Evolutionary conservation across 305 asterid species (phyloP).

Genomic region (Nicotiana rustica): DNA sequence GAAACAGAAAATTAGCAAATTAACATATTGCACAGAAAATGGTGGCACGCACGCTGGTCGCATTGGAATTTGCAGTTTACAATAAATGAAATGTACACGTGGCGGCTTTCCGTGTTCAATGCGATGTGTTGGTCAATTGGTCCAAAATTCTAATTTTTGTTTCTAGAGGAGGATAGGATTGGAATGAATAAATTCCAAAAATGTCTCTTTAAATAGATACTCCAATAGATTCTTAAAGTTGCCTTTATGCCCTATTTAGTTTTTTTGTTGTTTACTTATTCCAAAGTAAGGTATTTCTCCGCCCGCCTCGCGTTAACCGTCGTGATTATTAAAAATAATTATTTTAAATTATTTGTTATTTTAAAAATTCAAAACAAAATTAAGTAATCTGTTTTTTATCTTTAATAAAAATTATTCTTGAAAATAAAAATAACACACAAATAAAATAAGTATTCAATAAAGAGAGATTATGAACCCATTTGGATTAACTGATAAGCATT

Average conservation of each 20-base stretch:
- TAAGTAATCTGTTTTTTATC: too few species aligned
- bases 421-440: too few species aligned
- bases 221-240: background rate
- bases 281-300: background rate
- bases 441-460: too few species aligned
- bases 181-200: background rate
- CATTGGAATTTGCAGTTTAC: background rate
- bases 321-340: too few species aligned
- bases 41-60: conserved; percentile 19
- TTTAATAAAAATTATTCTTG: too few species aligned
- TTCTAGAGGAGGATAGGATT: background rate
- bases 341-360: too few species aligned
- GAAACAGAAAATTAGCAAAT: background rate
- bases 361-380: too few species aligned
- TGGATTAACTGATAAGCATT: too few species aligned
- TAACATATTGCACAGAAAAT: background rate
- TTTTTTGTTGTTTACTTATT: background rate
- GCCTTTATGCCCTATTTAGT: background rate
- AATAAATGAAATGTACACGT: background rate
- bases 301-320: too few species aligned
- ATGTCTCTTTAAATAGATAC: background rate
- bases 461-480: too few species aligned
- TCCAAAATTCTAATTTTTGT: background rate
- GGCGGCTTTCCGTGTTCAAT: background rate
- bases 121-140: background rate